Evolutionary conservation across 345 rosid species (phyloP).

Genomic region (Camelina laxa): DNA sequence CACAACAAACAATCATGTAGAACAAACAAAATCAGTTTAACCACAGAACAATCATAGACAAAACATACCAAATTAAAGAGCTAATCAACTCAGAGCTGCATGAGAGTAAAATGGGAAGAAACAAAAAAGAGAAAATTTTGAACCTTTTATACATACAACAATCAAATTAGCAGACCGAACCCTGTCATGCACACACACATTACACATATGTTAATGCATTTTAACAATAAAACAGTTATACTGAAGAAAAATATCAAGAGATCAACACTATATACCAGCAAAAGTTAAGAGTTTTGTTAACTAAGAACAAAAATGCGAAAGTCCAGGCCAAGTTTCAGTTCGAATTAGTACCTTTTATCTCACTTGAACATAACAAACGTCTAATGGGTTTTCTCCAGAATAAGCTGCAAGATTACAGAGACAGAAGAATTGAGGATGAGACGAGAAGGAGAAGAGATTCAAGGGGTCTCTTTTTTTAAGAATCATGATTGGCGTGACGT

Average conservation of each 20-base stretch:
- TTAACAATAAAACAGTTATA: no score
- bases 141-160: background rate
- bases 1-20: background rate
- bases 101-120: background rate
- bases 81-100: background rate
- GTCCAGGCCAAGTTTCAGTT: background rate
- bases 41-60: background rate
- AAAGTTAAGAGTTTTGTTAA: background rate
- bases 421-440: background rate
- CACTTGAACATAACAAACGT: background rate
- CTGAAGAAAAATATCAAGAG: background rate
- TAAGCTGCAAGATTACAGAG: background rate
- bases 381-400: background rate
- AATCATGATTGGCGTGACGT: background rate
- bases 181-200: background rate
- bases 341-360: background rate
- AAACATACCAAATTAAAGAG: background rate
- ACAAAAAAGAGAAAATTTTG: background rate
- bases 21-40: background rate
- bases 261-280: background rate
- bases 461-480: background rate
- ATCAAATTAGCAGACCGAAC: background rate
- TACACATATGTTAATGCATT: background rate
- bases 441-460: background rate
- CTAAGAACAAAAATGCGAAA: background rate